Evolutionary conservation across 2,329 filamentous ascomycete species (phyloP).

Genomic region (Penicillium sp.): DNA sequence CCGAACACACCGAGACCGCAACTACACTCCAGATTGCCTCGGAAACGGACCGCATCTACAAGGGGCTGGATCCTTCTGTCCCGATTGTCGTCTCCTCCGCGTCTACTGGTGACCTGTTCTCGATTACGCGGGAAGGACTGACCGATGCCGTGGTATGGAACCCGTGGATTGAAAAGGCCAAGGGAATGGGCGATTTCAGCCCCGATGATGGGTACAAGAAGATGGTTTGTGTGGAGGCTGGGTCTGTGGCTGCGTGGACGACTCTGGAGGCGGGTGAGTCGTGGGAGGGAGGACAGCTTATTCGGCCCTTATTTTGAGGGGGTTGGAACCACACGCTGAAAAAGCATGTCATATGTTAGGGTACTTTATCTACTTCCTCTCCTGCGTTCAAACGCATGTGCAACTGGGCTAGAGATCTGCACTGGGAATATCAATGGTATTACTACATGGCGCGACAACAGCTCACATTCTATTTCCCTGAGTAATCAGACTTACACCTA

Average conservation of each 20-base stretch:
- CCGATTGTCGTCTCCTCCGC: constrained; percentile 41
- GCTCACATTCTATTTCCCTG: no score
- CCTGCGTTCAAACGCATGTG: neutral
- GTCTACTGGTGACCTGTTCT: constrained; percentile 65
- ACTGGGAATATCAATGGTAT: neutral
- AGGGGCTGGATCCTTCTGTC: constrained; percentile 59
- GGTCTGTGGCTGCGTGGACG: constrained; percentile 80
- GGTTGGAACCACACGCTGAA: neutral
- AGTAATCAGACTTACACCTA: no score
- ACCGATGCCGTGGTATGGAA: constrained; percentile 96
- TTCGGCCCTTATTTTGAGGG: constrained; percentile 48
- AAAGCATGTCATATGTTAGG: neutral
- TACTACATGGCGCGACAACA: neutral
- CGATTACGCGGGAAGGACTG: constrained; percentile 81
- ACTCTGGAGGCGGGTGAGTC: constrained; percentile 79
- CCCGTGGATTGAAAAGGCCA: constrained; percentile 86
- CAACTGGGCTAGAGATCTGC: neutral
- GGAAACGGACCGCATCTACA: constrained; percentile 90
- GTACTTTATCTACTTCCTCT: neutral
- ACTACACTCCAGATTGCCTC: constrained; percentile 70
- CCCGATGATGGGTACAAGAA: constrained; percentile 89
- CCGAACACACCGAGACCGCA: constrained; percentile 68
- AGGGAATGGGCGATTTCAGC: constrained; percentile 81
- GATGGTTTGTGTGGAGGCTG: constrained; percentile 95
- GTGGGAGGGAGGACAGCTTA: constrained; percentile 67